A percentile compares a stretch with the other conserved stretches of the same genome.
phyloP scores from a whole-genome alignment of 768 basidiomycete genomes.

The Boletales sp. region DNA sequence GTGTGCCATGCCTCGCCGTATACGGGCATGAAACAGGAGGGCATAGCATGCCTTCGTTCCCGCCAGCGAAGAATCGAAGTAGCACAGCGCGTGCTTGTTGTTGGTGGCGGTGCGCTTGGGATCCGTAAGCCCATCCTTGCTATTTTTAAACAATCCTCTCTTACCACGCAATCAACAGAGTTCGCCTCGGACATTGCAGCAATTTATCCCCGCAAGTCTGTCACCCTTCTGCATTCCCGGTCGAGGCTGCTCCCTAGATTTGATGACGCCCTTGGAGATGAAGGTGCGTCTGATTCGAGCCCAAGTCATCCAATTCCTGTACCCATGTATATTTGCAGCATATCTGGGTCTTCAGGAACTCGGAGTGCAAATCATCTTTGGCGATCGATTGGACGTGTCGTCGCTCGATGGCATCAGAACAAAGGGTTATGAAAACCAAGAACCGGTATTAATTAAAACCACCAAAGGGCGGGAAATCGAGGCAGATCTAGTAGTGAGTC shows the following conservation, averaged over 20 bases:
- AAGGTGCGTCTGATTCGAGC: constrained; percentile 33
- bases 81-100: constrained; percentile 52
- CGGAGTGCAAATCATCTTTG: constrained; percentile 48
- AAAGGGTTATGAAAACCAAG: not conserved
- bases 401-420: constrained; percentile 22
- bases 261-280: constrained; percentile 47
- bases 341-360: constrained; percentile 37
- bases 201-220: constrained; percentile 46
- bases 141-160: too few species aligned
- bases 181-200: constrained; percentile 61
- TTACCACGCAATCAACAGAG: constrained; percentile 36
- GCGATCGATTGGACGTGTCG: constrained; percentile 48
- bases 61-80: constrained; percentile 46
- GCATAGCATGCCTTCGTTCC: constrained; percentile 47
- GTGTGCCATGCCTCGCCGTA: constrained; percentile 15
- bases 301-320: too few species aligned
- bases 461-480: constrained; percentile 46
- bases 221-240: constrained; percentile 62
- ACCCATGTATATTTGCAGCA: not conserved
- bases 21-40: constrained; percentile 45
- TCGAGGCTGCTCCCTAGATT: constrained; percentile 51
- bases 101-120: constrained; percentile 73
- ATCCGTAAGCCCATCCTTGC: constrained; percentile 46
- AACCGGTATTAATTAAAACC: constrained; percentile 38
- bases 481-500: constrained; percentile 50